Evolutionary conservation across 768 basidiomycete genomes (phyloP).

Genomic region (Baorangia bicolor): DNA sequence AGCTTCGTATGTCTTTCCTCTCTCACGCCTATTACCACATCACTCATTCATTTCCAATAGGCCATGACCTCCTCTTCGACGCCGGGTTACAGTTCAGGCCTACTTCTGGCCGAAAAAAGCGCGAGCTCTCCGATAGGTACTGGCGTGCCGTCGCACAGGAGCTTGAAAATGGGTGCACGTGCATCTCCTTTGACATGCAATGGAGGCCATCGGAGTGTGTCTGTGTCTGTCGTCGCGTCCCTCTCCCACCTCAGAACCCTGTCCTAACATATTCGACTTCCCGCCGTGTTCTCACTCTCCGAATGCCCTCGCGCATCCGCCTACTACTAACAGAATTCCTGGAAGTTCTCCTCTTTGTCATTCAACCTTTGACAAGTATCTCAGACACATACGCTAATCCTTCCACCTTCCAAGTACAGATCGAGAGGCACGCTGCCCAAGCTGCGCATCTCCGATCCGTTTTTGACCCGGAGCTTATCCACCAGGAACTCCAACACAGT

Average conservation of each 20-base stretch:
- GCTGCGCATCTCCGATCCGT: slow-evolving; percentile 66
- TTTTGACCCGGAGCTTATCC: slow-evolving; percentile 80
- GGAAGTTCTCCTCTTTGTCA: slow-evolving; percentile 79
- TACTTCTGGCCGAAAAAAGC: slow-evolving; percentile 69
- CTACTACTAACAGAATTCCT: slow-evolving; percentile 73
- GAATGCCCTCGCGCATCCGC: slow-evolving; percentile 71
- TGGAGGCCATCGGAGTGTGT: slow-evolving; percentile 54
- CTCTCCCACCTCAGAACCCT: slow-evolving; percentile 40
- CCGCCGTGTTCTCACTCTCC: slow-evolving; percentile 51
- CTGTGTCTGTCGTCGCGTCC: slow-evolving; percentile 53
- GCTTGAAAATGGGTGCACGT: slow-evolving; percentile 79
- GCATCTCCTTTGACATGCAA: slow-evolving; percentile 67
- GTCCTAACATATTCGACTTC: slow-evolving; percentile 46
- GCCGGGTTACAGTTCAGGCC: slow-evolving; percentile 81
- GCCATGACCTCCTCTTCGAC: slow-evolving; percentile 90
- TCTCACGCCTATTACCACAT: background rate
- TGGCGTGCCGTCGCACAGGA: slow-evolving; percentile 83
- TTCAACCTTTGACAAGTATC: slow-evolving; percentile 70
- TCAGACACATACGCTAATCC: slow-evolving; percentile 62
- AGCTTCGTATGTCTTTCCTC: slow-evolving; percentile 67
- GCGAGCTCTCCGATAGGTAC: slow-evolving; percentile 73
- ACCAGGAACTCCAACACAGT: slow-evolving; percentile 74
- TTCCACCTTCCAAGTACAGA: slow-evolving; percentile 56
- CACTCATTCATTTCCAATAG: slow-evolving; percentile 36
- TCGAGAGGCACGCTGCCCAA: slow-evolving; percentile 61